Conservation (phyloP, 495 filamentous ascomycete genomes). For the Aspergillus sclerotioniger region DNA sequence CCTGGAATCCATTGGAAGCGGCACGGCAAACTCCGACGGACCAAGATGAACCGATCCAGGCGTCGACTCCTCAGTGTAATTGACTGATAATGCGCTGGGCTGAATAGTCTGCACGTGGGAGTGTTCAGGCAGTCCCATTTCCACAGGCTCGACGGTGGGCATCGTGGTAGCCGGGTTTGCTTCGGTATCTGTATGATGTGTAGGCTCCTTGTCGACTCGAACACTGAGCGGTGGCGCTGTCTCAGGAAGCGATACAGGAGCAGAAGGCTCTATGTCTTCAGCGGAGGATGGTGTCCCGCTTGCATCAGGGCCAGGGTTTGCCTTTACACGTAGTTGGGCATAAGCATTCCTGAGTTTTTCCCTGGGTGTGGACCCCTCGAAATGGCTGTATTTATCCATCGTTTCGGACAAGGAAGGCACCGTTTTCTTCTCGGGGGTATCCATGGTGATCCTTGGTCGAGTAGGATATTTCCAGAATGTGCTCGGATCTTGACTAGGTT, state of each 20-base stretch:
- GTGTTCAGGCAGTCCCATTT: slow-evolving; percentile 5
- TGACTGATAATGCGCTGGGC: slow-evolving; percentile 41
- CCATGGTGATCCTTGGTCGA: slow-evolving; percentile 15
- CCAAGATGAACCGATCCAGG: slow-evolving; percentile 44
- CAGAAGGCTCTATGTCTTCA: slow-evolving; percentile 41
- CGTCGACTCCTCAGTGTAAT: slow-evolving; percentile 22
- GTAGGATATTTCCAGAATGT: not conserved
- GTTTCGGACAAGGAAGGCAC: slow-evolving; percentile 17
- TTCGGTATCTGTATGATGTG: slow-evolving; percentile 3
- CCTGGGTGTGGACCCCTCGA: slow-evolving; percentile 28
- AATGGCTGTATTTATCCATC: slow-evolving; percentile 30
- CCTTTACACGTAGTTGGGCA: slow-evolving; percentile 22
- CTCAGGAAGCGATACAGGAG: slow-evolving; percentile 29
- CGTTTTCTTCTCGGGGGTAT: slow-evolving; percentile 16
- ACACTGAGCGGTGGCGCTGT: slow-evolving; percentile 39
- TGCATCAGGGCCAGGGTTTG: slow-evolving; percentile 10
- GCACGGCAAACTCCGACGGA: slow-evolving; percentile 42
- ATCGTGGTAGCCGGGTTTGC: not conserved
- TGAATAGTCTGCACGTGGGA: slow-evolving; percentile 39
- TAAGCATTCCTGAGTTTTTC: slow-evolving; percentile 34
- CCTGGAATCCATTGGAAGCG: slow-evolving; percentile 46
- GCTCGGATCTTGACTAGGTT: not conserved
- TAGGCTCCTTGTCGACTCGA: slow-evolving; percentile 20
- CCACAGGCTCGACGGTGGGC: slow-evolving; percentile 1
- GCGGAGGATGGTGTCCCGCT: slow-evolving; percentile 42